A percentile compares a stretch with the other conserved stretches of the same genome.
Conservation (phyloP, 805 yeast species). For the Sporopachydermia quercuum region DNA sequence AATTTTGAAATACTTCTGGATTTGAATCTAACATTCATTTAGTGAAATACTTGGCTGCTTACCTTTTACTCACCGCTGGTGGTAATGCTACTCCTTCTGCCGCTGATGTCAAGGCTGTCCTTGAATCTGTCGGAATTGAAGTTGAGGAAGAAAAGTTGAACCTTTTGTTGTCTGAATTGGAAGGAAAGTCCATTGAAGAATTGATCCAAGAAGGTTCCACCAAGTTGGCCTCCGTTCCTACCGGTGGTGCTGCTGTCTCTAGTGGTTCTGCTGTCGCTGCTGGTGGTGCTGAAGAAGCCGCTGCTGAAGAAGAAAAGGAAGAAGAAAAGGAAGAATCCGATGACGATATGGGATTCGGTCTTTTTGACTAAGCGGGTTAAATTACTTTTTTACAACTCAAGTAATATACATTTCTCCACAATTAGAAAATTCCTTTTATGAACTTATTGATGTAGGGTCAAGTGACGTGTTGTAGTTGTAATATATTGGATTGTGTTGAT, state of each 20-base stretch:
- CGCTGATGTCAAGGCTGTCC: conserved; percentile 74
- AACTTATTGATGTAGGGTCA: no score
- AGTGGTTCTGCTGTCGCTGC: conserved; percentile 57
- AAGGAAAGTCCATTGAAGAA: conserved; percentile 85
- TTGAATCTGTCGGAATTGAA: conserved; percentile 92
- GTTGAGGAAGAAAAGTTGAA: conserved; percentile 81
- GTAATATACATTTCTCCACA: no score
- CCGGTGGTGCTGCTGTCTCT: conserved; percentile 94
- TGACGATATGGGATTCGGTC: conserved; percentile 50
- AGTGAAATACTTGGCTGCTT: conserved; percentile 99
- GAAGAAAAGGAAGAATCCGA: conserved; percentile 38
- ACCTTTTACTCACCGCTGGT: conserved; percentile 94
- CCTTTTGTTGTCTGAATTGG: conserved; percentile 67
- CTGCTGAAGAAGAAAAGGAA: conserved; percentile 55
- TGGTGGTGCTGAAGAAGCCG: conserved; percentile 57
- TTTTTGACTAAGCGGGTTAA: conserved; percentile 69
- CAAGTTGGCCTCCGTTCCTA: conserved; percentile 94
- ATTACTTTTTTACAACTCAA: no score
- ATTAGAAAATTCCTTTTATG: no score
- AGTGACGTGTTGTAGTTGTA: no score
- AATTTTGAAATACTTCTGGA: no score
- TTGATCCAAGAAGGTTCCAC: conserved; percentile 89
- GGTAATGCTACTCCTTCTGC: conserved; percentile 93
- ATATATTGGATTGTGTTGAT: no score
- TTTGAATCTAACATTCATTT: no score